Evolutionary conservation across 352 stramenopile species (phyloP).

Genomic region (Saprolegnia parasitica): DNA sequence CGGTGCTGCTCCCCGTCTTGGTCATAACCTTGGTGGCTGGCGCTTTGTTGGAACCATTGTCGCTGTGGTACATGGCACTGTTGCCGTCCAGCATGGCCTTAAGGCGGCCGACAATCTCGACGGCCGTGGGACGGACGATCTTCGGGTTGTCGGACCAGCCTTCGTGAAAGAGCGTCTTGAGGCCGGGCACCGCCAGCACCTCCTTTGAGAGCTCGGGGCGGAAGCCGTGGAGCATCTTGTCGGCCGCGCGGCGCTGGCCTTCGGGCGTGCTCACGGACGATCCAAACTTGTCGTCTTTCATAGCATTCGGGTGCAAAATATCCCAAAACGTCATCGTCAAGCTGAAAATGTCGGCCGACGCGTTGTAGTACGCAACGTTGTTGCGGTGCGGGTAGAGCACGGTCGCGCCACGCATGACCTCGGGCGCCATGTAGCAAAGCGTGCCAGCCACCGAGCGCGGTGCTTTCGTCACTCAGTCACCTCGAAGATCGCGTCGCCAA

Average conservation of each 20-base stretch:
- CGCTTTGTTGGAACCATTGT: too few relatives aligned
- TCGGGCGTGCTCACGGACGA: neutral
- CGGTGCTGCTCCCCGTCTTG: too few relatives aligned
- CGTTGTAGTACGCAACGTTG: constrained; percentile 49
- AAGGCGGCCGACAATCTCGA: neutral
- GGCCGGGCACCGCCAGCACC: neutral
- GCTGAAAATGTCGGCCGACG: constrained; percentile 69
- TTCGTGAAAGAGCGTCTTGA: neutral
- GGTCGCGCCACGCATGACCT: constrained; percentile 54
- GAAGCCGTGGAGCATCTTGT: neutral
- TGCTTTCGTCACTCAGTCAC: constrained; percentile 54
- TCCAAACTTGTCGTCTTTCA: neutral
- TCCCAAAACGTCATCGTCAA: constrained; percentile 77
- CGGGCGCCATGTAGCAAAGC: constrained; percentile 72
- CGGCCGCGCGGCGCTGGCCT: neutral
- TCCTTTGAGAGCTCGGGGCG: neutral
- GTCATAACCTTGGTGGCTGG: too few relatives aligned
- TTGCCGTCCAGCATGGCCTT: neutral
- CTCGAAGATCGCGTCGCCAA: constrained; percentile 42
- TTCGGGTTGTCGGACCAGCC: constrained; percentile 2
- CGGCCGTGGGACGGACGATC: neutral
- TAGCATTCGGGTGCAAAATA: constrained; percentile 42
- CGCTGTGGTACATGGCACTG: too few relatives aligned
- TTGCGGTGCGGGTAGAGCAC: constrained; percentile 27
- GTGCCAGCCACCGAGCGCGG: constrained; percentile 44